Conservation (phyloP, 1,284 basidiomycete species). For the Moesziomyces globuligerus region DNA sequence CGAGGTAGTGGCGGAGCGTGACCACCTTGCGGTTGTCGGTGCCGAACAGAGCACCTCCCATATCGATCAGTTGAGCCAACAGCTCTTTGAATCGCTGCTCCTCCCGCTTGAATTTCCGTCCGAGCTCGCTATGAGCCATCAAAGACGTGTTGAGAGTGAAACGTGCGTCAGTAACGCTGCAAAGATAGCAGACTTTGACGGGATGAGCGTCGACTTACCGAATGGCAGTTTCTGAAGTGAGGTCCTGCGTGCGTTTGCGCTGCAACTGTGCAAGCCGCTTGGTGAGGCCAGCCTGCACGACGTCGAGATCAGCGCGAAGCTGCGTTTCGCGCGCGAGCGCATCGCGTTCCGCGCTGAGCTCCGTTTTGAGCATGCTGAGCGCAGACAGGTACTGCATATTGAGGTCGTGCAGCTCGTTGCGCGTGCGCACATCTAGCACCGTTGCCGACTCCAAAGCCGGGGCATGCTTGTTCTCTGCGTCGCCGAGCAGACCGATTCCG, state of each 20-base stretch:
- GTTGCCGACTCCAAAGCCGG: constrained; percentile 27
- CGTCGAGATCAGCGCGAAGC: constrained; percentile 20
- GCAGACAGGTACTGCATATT: constrained; percentile 25
- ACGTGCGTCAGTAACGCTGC: constrained; percentile 8
- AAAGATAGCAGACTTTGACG: no score
- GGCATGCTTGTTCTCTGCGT: constrained; percentile 16
- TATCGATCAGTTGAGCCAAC: constrained; percentile 30
- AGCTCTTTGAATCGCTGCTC: constrained; percentile 25
- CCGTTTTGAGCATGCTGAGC: constrained; percentile 12
- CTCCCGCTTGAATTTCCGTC: constrained; percentile 19
- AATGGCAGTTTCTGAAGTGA: constrained; percentile 24
- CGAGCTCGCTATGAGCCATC: constrained; percentile 16
- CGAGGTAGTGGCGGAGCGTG: constrained; percentile 34
- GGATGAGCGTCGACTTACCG: no score
- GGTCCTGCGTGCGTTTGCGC: constrained; percentile 12
- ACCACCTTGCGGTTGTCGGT: constrained; percentile 22
- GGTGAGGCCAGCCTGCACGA: constrained; percentile 16
- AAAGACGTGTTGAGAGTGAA: background rate
- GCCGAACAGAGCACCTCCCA: constrained; percentile 25
- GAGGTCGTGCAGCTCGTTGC: constrained; percentile 36
- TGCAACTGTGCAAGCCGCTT: constrained; percentile 29
- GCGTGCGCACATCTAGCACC: constrained; percentile 27
- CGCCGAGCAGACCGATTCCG: no score
- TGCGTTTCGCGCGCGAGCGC: constrained; percentile 27
- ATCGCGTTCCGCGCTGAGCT: constrained; percentile 30